Base-by-base conservation (phyloP, 495 filamentous ascomycete species). In the Barbatosphaeria neglecta region DNA sequence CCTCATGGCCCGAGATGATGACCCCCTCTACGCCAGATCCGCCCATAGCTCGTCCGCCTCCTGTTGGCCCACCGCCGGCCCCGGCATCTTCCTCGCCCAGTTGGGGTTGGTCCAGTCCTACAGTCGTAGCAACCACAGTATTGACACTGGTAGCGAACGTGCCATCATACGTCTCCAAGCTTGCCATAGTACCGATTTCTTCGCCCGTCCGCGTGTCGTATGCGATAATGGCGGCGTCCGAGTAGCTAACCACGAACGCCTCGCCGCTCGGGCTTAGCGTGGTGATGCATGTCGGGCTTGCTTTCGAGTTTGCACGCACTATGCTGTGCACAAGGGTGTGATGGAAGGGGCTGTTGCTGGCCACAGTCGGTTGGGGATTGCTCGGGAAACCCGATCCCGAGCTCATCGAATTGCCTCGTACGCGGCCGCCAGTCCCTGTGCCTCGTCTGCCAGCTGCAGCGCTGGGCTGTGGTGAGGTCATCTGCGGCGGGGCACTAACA, bases 1-100 rank as follows among this genome's bases (percentile, higher is more conserved):
- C 92, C 63, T 98, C 92, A 59, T 97, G 89, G 52, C 92, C 92
- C 42, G 82, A 92, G 51, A 97, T 93, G 31, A 98, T 81, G 33
- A 90, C 82, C 6, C 92, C 93, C 54, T 95, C 88, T 2, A 95
- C 80, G 19, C 86, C 90, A 19, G 77, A 82, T 9, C 70, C 66
- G n/a, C 61, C 63, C 61, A 64, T 67, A 2, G 69, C 63, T 8
- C 63, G 65, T 50, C 81, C 87, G 15, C 81, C 80, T 3, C 93
- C 90, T 8, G 93, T 97, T 18, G 89, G 86, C 16, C 75, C 80
- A 31, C 80, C 76, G 17, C 65, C 57, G 23, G 72, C 79, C 22
- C 76, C 75, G 9, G 50, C 47, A 37, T 72, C 69, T 37, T 76
- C 73, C 16, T 63, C 57, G n/a, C 87, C 69, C 38, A 61, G 64